Conservation (phyloP, 2,329 filamentous ascomycete species). For the Nothophoma quercina region DNA sequence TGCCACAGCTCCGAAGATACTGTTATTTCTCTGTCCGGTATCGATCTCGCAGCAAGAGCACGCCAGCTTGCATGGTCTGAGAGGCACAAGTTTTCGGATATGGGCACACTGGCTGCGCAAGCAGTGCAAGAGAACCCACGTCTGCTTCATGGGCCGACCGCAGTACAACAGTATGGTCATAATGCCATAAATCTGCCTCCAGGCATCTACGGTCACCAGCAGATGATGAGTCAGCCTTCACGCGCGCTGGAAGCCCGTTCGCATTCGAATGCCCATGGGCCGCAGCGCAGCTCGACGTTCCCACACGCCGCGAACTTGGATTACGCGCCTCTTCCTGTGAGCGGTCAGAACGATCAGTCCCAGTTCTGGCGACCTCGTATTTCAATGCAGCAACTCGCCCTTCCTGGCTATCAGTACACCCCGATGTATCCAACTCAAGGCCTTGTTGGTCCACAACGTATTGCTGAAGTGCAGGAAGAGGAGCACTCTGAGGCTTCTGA, state of each 20-base stretch:
- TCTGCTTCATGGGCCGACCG: background rate
- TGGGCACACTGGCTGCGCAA: background rate
- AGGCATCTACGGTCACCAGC: background rate
- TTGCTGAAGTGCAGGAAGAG: background rate
- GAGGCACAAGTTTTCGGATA: background rate
- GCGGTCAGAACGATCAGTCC: background rate
- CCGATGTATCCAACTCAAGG: background rate
- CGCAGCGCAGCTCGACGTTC: background rate
- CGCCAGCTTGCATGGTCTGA: background rate
- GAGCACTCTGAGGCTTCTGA: slow-evolving; percentile 13
- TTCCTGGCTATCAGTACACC: background rate
- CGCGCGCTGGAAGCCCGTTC: too few species aligned
- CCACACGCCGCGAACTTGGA: background rate
- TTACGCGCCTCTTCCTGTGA: background rate
- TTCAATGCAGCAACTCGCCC: background rate
- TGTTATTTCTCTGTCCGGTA: background rate
- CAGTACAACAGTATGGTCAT: background rate
- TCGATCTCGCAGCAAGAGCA: background rate
- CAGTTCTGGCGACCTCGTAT: too few species aligned
- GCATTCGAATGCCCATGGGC: background rate
- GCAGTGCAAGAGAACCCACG: background rate
- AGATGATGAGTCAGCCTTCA: background rate
- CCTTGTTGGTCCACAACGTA: background rate
- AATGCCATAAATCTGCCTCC: background rate
- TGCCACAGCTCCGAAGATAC: background rate